Conservation (phyloP, 1,284 basidiomycete genomes). For the Trametes pubescens region DNA sequence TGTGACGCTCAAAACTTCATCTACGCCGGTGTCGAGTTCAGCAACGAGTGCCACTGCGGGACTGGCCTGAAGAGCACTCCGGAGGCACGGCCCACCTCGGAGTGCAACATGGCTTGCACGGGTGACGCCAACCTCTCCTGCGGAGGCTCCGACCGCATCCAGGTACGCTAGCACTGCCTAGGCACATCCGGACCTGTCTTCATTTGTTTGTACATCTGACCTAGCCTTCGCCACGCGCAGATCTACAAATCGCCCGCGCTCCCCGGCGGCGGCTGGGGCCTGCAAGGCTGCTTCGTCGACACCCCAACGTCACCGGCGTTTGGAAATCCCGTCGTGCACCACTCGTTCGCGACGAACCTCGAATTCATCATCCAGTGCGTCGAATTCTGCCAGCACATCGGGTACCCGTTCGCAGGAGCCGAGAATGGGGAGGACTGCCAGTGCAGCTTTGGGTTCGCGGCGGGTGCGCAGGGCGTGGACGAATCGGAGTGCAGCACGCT, state of each 20-base stretch:
- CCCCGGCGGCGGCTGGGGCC: constrained; percentile 16
- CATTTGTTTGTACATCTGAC: background rate
- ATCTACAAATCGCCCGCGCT: constrained; percentile 31
- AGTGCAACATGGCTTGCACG: constrained; percentile 35
- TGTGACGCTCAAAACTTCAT: constrained; percentile 32
- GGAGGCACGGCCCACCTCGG: constrained; percentile 13
- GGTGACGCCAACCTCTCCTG: constrained; percentile 30
- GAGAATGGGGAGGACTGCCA: constrained; percentile 26
- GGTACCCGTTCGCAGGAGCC: constrained; percentile 22
- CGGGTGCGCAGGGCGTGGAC: constrained; percentile 11
- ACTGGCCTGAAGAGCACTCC: constrained; percentile 29
- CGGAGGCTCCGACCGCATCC: constrained; percentile 33
- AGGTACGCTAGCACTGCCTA: constrained; percentile 5
- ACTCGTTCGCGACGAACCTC: constrained; percentile 23
- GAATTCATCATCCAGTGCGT: constrained; percentile 24
- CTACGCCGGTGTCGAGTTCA: constrained; percentile 38
- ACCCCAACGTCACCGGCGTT: constrained; percentile 20
- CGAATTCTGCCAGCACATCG: constrained; percentile 23
- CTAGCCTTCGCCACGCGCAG: constrained; percentile 1
- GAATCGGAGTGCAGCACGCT: constrained; percentile 22
- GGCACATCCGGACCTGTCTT: background rate
- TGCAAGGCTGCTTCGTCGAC: constrained; percentile 28
- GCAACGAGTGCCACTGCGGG: constrained; percentile 38
- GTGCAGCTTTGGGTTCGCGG: constrained; percentile 19
- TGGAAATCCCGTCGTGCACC: constrained; percentile 19